phyloP scores from a whole-genome alignment of 495 filamentous ascomycete species.

The Trypethelium eluteriae region DNA sequence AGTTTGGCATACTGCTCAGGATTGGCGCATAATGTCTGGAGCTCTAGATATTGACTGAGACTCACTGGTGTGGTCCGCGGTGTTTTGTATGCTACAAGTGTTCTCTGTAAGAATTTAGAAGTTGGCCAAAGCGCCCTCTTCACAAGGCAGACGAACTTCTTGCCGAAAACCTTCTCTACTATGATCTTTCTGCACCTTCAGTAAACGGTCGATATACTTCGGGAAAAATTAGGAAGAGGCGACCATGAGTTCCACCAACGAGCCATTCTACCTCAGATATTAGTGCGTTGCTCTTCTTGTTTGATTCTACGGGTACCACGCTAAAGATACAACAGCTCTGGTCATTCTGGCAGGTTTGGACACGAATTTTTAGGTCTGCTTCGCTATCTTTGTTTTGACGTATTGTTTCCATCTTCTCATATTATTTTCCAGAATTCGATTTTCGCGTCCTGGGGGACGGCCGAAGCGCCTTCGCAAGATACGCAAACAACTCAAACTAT shows the following conservation, averaged over 20 bases:
- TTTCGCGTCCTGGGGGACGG: conserved; percentile 89
- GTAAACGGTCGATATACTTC: not conserved
- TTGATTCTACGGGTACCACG: conserved; percentile 37
- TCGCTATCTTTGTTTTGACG: not conserved
- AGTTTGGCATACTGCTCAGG: not conserved
- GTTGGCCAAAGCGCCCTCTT: conserved; percentile 11
- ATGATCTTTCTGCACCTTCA: not conserved
- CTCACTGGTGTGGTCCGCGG: not conserved
- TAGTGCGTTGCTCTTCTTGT: conserved; percentile 58
- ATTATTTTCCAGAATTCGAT: conserved; percentile 70
- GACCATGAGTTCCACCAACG: conserved; percentile 49
- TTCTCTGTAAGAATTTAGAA: conserved; percentile 13
- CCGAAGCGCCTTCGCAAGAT: conserved; percentile 87
- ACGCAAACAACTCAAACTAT: conserved; percentile 99
- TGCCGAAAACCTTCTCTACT: not conserved
- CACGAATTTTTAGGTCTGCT: conserved; percentile 91
- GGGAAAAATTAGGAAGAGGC: not conserved
- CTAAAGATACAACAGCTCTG: conserved; percentile 63
- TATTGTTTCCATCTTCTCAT: conserved; percentile 16
- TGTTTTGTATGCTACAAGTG: conserved; percentile 5
- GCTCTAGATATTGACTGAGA: not conserved
- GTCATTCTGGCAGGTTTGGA: conserved; percentile 94
- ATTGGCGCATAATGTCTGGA: not conserved
- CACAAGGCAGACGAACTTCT: not conserved
- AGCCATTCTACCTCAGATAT: conserved; percentile 94